Base-by-base conservation (phyloP, 768 basidiomycete species). In the Serendipita vermifera region DNA sequence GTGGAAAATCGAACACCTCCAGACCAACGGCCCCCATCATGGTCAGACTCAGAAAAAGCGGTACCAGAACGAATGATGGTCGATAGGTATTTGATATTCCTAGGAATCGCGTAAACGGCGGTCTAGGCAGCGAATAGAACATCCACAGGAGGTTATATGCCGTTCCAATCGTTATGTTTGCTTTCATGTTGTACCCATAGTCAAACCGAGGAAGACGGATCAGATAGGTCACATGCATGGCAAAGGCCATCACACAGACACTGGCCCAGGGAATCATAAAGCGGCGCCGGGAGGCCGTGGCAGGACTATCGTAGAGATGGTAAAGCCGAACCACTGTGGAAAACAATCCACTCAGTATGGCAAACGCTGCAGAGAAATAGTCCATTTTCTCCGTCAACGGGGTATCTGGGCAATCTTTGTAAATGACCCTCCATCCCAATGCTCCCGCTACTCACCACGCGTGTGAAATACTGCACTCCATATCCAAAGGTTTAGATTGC, bases 391-490 rank as follows among this genome's bases (percentile, higher is more conserved):
- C 96, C 2, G 93, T 98, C 24, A 71, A 65, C 2, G 85, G 80
- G 3, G 79, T 72, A 70, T 98, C 94, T 89, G 61, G 20, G 57
- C n/a, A 20, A 38, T 3, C 54, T 9, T 32, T 55, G 36, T 9
- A n/a, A 20, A 38, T 27, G 22, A 20, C 33, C 5, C 24, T 14
- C 33, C 33, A 54, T 29, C 59, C 15, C 33, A 35, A 6, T 57
- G 31, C 38, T 5, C 33, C 51, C 32, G 6, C 6, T 1, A 65
- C 81, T 62, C 61, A 87, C 92, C 91, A 78, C 96, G 76, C 0
- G 85, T 87, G 65, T 99, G 96, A 63, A 98, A 99, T 2, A 97
- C 75, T 1, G 82, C 69, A 2, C 87, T 90, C 89, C 90, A 93
- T 29, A 87, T 63, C 94, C 94, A 99, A 1, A 91, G 84, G 62